Base-by-base conservation (phyloP, 1,284 basidiomycete genomes). In the Malassezia obtusa region DNA sequence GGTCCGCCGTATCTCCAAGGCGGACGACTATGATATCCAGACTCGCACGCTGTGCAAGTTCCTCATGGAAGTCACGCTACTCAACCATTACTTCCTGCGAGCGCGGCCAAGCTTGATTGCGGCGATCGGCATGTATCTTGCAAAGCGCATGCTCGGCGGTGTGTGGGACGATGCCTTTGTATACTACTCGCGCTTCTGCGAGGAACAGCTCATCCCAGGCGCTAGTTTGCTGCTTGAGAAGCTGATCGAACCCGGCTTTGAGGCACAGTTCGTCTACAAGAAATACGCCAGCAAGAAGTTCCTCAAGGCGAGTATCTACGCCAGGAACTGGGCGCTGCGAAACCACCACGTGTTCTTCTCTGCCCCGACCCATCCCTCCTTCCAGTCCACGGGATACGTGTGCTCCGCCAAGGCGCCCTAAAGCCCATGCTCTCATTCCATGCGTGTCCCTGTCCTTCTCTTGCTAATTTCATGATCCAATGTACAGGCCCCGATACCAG, bases 211-310 rank as follows among this genome's bases (percentile, higher is more conserved):
- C 32, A 74, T 84, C 40, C 82, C 83, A 2, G 92, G 91, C 10
- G 85, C 90, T 65, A 79, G 82, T 49, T 79, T 88, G 72, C 80
- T 98, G 52, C 79, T 90, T 53, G 87, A 91, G 75, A 86, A 88
- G 72, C 80, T 99, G 30, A 77, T 81, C 17, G 87, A 90, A 65
- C 78, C 81, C 1, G 82, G 82, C 59, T 96, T 98, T 75, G 81
- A 84, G 35, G 80, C 83, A 51, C 84, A 86, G 67, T 90, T 91
- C 75, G 86, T 94, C 30, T 94, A 83, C 82, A 86, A 86, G 79
- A 98, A 99, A 79, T 99, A 98, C 75, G 83, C 89, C 49, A 84
- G 87, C 81, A 92, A 91, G 82, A 86, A 86, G 65, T 92, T 84
- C 76, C 78, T 87, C 77, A 89, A 89, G 80, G 86, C 87, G 4